A percentile compares a stretch with the other conserved stretches of the same genome.
phyloP scores from a whole-genome alignment of 352 stramenopile species.

The Globisporangium splendens region DNA sequence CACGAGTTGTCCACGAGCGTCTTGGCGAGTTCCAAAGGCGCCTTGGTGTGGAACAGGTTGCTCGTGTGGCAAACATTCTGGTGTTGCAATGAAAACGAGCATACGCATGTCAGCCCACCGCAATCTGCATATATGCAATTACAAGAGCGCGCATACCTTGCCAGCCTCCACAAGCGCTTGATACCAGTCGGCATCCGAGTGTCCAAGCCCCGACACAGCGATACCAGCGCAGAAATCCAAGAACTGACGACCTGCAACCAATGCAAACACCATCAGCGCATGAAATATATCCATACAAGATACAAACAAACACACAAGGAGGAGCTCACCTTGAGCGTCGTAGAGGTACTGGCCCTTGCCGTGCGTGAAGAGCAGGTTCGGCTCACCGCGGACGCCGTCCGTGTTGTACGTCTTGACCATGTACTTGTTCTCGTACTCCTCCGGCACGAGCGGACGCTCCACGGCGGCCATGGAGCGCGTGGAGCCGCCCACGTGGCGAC shows the following conservation, averaged over 20 bases:
- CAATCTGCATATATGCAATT: no score
- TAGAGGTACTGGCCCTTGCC: conserved; percentile 91
- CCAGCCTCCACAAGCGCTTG: conserved; percentile 54
- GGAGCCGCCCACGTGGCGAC: neutral
- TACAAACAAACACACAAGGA: neutral
- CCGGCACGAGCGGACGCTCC: conserved; percentile 36
- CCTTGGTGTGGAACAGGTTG: conserved; percentile 97
- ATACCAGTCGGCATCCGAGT: conserved; percentile 89
- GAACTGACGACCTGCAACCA: conserved; percentile 42
- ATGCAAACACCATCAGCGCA: neutral
- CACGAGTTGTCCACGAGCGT: conserved; percentile 95
- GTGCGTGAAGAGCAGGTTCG: conserved; percentile 73
- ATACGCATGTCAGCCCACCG: no score
- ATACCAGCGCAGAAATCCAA: conserved; percentile 96
- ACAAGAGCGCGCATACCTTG: conserved; percentile 24
- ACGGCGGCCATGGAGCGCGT: conserved; percentile 26
- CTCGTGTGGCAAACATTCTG: conserved; percentile 92
- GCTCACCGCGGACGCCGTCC: conserved; percentile 64
- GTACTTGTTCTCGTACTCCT: conserved; percentile 80
- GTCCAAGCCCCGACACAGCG: conserved; percentile 82
- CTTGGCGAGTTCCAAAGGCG: conserved; percentile 91
- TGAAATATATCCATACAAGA: neutral
- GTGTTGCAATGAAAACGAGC: no score
- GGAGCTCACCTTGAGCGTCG: conserved; percentile 71
- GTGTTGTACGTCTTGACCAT: conserved; percentile 81